A percentile compares a stretch with the other conserved stretches of the same genome.
Evolutionary conservation across 148 eudicot genomes (phyloP).

Genomic region (Pouteria glomerata): DNA sequence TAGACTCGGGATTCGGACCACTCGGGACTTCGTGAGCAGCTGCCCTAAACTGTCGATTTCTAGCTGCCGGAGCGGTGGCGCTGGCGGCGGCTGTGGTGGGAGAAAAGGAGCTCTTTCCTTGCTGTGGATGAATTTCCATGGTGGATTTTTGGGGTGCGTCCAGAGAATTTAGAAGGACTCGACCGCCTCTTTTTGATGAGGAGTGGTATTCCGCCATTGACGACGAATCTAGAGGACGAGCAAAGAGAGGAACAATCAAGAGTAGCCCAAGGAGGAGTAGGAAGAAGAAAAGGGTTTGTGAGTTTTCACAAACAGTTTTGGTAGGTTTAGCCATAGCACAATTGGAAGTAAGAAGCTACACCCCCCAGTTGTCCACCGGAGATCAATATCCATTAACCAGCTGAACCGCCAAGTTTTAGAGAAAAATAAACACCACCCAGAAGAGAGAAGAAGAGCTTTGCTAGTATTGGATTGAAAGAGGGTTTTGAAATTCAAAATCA

Average conservation of each 20-base stretch:
- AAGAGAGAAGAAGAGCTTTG: not conserved
- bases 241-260: slow-evolving; percentile 15
- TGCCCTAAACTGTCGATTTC: slow-evolving; percentile 9
- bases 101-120: not conserved
- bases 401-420: slow-evolving; percentile 4
- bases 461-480: no score
- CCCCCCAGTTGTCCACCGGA: slow-evolving; percentile 33
- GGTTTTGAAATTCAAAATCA: no score
- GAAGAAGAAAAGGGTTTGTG: not conserved
- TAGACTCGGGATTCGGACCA: slow-evolving; percentile 42
- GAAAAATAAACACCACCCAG: not conserved
- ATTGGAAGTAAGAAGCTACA: slow-evolving; percentile 17
- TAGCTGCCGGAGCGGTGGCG: not conserved
- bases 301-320: not conserved
- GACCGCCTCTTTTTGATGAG: not conserved
- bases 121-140: not conserved
- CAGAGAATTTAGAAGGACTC: not conserved
- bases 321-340: slow-evolving; percentile 22
- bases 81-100: not conserved
- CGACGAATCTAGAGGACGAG: slow-evolving; percentile 5
- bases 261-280: slow-evolving; percentile 18
- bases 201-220: not conserved
- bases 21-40: slow-evolving; percentile 41
- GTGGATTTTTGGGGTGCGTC: not conserved
- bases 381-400: slow-evolving; percentile 43